Percentiles rank a stretch among this genome's conserved stretches.
Evolutionary conservation across 2,329 filamentous ascomycete species (phyloP).

Genomic region (Alternaria rosae): DNA sequence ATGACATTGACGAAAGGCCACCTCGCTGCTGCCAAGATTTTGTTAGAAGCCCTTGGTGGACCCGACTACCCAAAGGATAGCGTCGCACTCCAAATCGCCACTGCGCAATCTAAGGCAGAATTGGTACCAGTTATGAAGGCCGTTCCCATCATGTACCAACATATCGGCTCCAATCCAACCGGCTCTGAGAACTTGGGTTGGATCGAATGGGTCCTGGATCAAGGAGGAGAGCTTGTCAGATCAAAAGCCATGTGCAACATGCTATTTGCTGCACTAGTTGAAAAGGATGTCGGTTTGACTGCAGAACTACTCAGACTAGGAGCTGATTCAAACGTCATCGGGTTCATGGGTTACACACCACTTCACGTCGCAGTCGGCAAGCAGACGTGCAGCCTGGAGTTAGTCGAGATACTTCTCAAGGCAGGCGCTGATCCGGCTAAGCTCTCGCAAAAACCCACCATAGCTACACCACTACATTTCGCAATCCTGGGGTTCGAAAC

Average conservation of each 20-base stretch:
- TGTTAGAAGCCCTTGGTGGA: slow-evolving; percentile 27
- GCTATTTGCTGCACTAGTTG: slow-evolving; percentile 20
- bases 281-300: slow-evolving; percentile 17
- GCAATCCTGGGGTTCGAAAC: slow-evolving; percentile 18
- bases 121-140: slow-evolving; percentile 21
- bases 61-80: slow-evolving; percentile 24
- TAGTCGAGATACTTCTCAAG: slow-evolving; percentile 23
- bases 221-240: slow-evolving; percentile 27
- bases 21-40: slow-evolving; percentile 9
- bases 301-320: slow-evolving; percentile 19
- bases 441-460: not conserved
- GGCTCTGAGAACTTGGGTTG: slow-evolving; percentile 13
- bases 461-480: slow-evolving; percentile 18
- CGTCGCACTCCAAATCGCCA: slow-evolving; percentile 30
- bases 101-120: slow-evolving; percentile 12
- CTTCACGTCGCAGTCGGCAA: slow-evolving; percentile 19
- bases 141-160: slow-evolving; percentile 20
- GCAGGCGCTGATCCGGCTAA: slow-evolving; percentile 24
- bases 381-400: slow-evolving; percentile 1
- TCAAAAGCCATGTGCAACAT: slow-evolving; percentile 21
- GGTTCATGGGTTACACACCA: slow-evolving; percentile 21
- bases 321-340: slow-evolving; percentile 20
- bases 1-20: slow-evolving; percentile 20
- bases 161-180: not conserved
- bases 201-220: slow-evolving; percentile 29